These are phyloP conservation scores for Aspergillus sp. DNA, from an alignment of 2,329 filamentous ascomycete species.

Conservation along the genomic window DNA sequence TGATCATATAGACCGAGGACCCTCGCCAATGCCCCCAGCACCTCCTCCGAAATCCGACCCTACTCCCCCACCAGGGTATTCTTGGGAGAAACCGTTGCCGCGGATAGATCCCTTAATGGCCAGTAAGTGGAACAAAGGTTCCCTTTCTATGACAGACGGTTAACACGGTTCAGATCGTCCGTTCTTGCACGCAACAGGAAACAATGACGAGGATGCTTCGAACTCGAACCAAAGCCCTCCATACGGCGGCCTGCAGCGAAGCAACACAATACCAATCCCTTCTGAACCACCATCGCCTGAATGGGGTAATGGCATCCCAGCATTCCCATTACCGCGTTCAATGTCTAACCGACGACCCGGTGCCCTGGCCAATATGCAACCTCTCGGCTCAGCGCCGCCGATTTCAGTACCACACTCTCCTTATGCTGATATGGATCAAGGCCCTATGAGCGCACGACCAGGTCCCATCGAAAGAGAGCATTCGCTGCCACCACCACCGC, in stretches of 20 bases:
- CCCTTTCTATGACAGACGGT: not conserved
- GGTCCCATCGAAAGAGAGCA: not conserved
- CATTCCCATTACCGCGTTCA: constrained; percentile 42
- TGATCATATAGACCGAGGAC: constrained; percentile 5
- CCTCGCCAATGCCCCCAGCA: constrained; percentile 16
- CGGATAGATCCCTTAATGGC: constrained; percentile 53
- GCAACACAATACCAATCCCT: constrained; percentile 18
- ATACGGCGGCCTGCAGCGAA: not conserved
- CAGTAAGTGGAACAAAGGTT: constrained; percentile 43
- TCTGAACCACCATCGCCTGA: constrained; percentile 40
- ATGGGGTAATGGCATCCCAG: constrained; percentile 33
- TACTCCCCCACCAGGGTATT: not conserved
- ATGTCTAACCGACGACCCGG: constrained; percentile 16
- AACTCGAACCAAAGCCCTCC: not conserved
- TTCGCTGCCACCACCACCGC: not conserved
- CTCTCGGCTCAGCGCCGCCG: constrained; percentile 14
- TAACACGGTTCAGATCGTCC: constrained; percentile 28
- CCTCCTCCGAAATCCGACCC: constrained; percentile 21
- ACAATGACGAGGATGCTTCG: not conserved
- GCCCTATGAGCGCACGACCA: not conserved
- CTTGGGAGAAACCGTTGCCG: constrained; percentile 38
- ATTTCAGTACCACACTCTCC: constrained; percentile 11
- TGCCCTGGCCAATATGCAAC: constrained; percentile 15
- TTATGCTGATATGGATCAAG: not conserved
- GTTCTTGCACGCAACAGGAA: constrained; percentile 50